phyloP scores from a whole-genome alignment of 2,329 filamentous ascomycete species.

The Colletotrichum sansevieriae region DNA sequence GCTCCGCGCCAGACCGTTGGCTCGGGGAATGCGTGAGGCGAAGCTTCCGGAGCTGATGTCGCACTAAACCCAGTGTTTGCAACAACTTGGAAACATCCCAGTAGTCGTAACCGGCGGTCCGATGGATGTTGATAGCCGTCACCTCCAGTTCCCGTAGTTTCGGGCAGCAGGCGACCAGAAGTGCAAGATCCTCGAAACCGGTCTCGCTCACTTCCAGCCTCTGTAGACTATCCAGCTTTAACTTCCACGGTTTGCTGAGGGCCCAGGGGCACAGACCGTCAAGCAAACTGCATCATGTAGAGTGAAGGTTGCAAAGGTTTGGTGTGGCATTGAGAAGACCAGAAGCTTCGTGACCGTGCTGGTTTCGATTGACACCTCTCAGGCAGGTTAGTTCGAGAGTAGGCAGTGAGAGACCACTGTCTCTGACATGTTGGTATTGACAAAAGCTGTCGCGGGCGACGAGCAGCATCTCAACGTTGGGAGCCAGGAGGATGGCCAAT shows the following conservation, averaged over 20 bases:
- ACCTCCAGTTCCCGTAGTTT: slow-evolving; percentile 25
- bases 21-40: slow-evolving; percentile 8
- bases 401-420: slow-evolving; percentile 5
- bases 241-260: slow-evolving; percentile 8
- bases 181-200: slow-evolving; percentile 16
- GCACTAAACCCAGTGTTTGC: slow-evolving; percentile 16
- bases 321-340: slow-evolving; percentile 27
- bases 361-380: slow-evolving; percentile 18
- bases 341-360: slow-evolving; percentile 23
- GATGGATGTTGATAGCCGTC: slow-evolving; percentile 19
- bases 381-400: slow-evolving; percentile 7
- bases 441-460: slow-evolving; percentile 32
- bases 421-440: slow-evolving; percentile 23
- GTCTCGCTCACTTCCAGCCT: slow-evolving; percentile 23
- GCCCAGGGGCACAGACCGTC: slow-evolving; percentile 24
- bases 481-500: slow-evolving; percentile 22
- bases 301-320: slow-evolving; percentile 15
- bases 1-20: neutral
- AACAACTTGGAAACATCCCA: slow-evolving; percentile 31
- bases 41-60: slow-evolving; percentile 17
- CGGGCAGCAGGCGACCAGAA: slow-evolving; percentile 27
- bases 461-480: slow-evolving; percentile 12
- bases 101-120: slow-evolving; percentile 17
- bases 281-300: slow-evolving; percentile 23
- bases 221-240: neutral